Conservation (phyloP, 2,329 filamentous ascomycete species). For the Hypoxylon sp. region DNA sequence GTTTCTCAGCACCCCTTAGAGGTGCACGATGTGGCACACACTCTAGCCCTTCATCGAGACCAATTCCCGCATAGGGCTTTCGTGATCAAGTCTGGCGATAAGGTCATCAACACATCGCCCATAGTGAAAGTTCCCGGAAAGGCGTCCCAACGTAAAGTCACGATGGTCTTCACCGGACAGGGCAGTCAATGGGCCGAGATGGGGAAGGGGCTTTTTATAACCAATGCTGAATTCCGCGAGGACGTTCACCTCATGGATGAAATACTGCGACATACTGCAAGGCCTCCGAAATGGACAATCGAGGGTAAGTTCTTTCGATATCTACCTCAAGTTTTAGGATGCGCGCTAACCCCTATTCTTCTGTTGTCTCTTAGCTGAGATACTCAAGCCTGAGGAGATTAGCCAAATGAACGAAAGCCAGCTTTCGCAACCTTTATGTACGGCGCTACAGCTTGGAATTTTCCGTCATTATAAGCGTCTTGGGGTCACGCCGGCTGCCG, state of each 20-base stretch:
- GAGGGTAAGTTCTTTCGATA: slow-evolving; percentile 16
- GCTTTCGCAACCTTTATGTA: slow-evolving; percentile 48
- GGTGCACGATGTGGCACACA: slow-evolving; percentile 43
- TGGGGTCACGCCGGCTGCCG: slow-evolving; percentile 46
- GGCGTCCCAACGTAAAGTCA: slow-evolving; percentile 21
- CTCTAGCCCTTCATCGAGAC: slow-evolving; percentile 43
- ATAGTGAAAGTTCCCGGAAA: slow-evolving; percentile 20
- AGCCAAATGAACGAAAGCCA: slow-evolving; percentile 37
- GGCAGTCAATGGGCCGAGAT: slow-evolving; percentile 45
- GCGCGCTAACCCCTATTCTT: too few species aligned
- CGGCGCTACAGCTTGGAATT: slow-evolving; percentile 52
- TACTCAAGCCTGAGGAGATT: slow-evolving; percentile 28
- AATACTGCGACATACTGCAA: slow-evolving; percentile 16
- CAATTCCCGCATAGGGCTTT: slow-evolving; percentile 43
- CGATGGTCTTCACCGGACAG: slow-evolving; percentile 47
- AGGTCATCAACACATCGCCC: slow-evolving; percentile 20
- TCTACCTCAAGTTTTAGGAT: too few species aligned
- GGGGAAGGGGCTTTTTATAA: slow-evolving; percentile 38
- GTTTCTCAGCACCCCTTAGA: slow-evolving; percentile 18
- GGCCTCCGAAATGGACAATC: slow-evolving; percentile 28
- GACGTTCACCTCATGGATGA: slow-evolving; percentile 33
- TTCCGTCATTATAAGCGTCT: slow-evolving; percentile 49
- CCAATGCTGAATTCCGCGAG: slow-evolving; percentile 27
- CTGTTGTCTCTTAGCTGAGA: slow-evolving; percentile 26
- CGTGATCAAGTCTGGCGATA: slow-evolving; percentile 29